Percentiles rank a stretch among this genome's conserved stretches.
Evolutionary conservation across 352 stramenopile genomes (phyloP).

Genomic region (Lagenidium sp.): DNA sequence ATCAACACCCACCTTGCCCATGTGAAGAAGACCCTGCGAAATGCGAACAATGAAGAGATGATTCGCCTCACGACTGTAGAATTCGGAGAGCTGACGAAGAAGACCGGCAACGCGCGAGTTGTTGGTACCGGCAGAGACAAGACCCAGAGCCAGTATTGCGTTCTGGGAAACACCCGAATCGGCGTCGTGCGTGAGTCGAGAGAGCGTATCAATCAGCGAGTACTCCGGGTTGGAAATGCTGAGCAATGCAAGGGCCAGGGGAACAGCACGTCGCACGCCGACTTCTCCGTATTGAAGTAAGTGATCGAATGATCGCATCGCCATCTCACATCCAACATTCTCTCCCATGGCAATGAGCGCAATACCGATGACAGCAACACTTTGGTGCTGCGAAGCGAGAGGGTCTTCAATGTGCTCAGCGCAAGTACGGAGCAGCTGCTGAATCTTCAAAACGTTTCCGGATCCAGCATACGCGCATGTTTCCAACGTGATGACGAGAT

Average conservation of each 20-base stretch:
- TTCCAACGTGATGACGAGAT: conserved; percentile 95
- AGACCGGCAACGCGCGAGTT: conserved; percentile 98
- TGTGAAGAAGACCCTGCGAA: conserved; percentile 97
- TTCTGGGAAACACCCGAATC: conserved; percentile 96
- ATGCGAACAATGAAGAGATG: conserved; percentile 98
- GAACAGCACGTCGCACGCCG: conserved; percentile 94
- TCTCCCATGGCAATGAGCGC: conserved; percentile 98
- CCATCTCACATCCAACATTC: conserved; percentile 97
- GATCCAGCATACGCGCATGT: conserved; percentile 98
- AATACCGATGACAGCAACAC: conserved; percentile 96
- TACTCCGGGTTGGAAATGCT: conserved; percentile 98
- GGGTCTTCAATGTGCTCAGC: conserved; percentile 93
- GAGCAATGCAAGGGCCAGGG: conserved; percentile 94
- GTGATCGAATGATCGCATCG: conserved; percentile 98
- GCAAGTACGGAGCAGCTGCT: conserved; percentile 97
- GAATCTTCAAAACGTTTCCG: conserved; percentile 98
- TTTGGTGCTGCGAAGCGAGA: conserved; percentile 79
- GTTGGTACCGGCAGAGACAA: conserved; percentile 98
- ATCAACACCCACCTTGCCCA: conserved; percentile 88
- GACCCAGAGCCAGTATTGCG: conserved; percentile 94
- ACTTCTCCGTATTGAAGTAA: conserved; percentile 99
- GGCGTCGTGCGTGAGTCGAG: conserved; percentile 96
- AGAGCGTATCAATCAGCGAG: conserved; percentile 94
- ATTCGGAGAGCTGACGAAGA: conserved; percentile 95
- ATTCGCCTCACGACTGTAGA: conserved; percentile 97